Evolutionary conservation across 352 stramenopile species (phyloP), one percentile per base, ranked within the genome.

Genomic region (Phytophthora vignae): DNA sequence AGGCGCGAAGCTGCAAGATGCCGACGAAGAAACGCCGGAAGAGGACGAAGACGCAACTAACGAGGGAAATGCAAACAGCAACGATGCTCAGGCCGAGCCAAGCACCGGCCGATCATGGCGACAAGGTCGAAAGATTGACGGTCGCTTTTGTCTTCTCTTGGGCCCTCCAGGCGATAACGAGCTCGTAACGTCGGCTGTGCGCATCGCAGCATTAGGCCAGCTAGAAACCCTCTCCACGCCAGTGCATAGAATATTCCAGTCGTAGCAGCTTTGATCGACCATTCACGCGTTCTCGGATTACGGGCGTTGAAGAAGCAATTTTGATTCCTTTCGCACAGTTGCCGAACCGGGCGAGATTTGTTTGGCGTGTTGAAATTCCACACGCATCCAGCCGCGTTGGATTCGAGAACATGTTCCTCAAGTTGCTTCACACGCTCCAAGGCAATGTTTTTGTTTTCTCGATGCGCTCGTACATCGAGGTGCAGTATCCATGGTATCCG

Each of bases 41-140:
- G 8, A 6, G 2, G 27, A 71, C n/a, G 58, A 64, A 7, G 48
- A 25, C 14, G 19, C 19, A 5, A 10, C 9, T 50, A 5, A 5
- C 15, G n/a, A 61, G 10, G 9, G 3, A 54, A 10, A 55, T 15
- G 9, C 14, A 12, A 11, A 19, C 53, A 36, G 6, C 21, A 42
- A 42, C 11, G 36, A 42, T 42, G 22, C 36, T 4, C 44, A n/a
- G 4, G n/a, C 31, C 31, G 46, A 55, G 42, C 17, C 27, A 27
- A 55, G 2, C 19, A 61, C 44, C 12, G 9, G 11, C 21, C 44
- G 36, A 1, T 31, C 29, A n/a, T 65, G 71, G 71, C 65, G 46
- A 40, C 65, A 60, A 67, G 71, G 71, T 40, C 46, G 61, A 4
- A 77, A 77, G 40, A 58, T 74, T 25, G 42, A 65, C 29, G 60